These are phyloP conservation scores for Elongisporangium anandrum DNA, from an alignment of 352 stramenopile species.

Conservation along the genomic window DNA sequence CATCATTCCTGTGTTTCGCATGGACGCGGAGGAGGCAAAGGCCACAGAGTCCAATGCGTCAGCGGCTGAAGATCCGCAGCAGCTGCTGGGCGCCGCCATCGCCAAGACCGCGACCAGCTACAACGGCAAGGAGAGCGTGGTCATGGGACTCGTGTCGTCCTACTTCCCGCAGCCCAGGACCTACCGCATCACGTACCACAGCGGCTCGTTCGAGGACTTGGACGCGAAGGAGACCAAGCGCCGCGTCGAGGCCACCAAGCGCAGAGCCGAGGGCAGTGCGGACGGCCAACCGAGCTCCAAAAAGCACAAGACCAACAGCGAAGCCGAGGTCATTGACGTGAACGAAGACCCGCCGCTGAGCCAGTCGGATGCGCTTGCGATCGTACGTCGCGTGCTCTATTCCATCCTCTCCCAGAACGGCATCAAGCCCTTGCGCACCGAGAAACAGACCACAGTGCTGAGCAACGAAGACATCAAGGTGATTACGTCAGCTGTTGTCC, in stretches of 20 bases:
- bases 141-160: slow-evolving; percentile 35
- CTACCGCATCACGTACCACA: slow-evolving; percentile 25
- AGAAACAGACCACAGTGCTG: slow-evolving; percentile 54
- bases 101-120: slow-evolving; percentile 45
- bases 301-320: slow-evolving; percentile 5
- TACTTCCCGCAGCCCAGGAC: slow-evolving; percentile 36
- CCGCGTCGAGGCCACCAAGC: neutral
- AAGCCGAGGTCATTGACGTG: slow-evolving; percentile 8
- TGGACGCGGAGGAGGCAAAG: slow-evolving; percentile 2
- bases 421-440: slow-evolving; percentile 32
- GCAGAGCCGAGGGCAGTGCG: neutral
- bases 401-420: slow-evolving; percentile 52
- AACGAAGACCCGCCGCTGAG: slow-evolving; percentile 25
- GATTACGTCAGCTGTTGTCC: too few species aligned
- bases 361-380: slow-evolving; percentile 29
- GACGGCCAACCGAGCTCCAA: neutral
- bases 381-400: slow-evolving; percentile 41
- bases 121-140: slow-evolving; percentile 31
- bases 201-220: slow-evolving; percentile 38
- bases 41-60: neutral
- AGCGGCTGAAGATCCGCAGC: slow-evolving; percentile 27
- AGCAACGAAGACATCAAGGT: slow-evolving; percentile 64
- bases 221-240: slow-evolving; percentile 28
- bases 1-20: slow-evolving; percentile 23
- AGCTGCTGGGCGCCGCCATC: slow-evolving; percentile 30